phyloP scores from a whole-genome alignment of 2,329 filamentous ascomycete genomes.

The Stachybotrys elegans region DNA sequence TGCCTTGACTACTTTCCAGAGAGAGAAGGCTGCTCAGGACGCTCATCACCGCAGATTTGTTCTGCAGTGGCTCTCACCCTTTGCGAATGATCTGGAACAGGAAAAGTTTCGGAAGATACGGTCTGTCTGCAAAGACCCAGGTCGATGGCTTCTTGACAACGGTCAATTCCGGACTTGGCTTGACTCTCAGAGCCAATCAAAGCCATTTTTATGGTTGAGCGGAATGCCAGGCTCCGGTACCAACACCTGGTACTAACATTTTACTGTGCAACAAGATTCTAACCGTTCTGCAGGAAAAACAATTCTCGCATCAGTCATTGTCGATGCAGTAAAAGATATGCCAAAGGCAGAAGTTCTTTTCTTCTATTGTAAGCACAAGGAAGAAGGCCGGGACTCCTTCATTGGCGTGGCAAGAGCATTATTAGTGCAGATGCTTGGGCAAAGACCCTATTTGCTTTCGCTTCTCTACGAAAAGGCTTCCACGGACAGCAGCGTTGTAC shows the following conservation, averaged over 20 bases:
- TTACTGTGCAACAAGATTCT: not conserved
- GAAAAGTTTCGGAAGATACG: not conserved
- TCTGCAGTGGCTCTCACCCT: slow-evolving; percentile 1
- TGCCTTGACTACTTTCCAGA: not conserved
- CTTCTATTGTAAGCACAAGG: slow-evolving; percentile 1
- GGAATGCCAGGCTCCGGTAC: slow-evolving; percentile 1
- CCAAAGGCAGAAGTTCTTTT: not conserved
- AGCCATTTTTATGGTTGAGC: not conserved
- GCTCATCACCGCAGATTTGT: not conserved
- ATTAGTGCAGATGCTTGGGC: not conserved
- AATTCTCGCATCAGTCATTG: not conserved
- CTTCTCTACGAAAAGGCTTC: not conserved
- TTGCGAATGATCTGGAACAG: not conserved
- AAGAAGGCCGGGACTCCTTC: not conserved
- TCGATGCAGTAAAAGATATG: not conserved
- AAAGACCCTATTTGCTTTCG: not conserved
- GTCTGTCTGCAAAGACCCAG: slow-evolving; percentile 1
- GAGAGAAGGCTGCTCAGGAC: not conserved
- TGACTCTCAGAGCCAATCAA: not conserved
- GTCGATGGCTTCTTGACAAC: not conserved
- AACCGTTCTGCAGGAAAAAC: not conserved
- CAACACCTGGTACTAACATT: not conserved
- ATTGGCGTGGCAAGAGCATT: not conserved
- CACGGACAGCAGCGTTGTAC: not conserved
- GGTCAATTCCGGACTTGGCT: not conserved